These are phyloP conservation scores for Ilex aquifolium DNA, from an alignment of 257 asterid species.

Conservation along the genomic window DNA sequence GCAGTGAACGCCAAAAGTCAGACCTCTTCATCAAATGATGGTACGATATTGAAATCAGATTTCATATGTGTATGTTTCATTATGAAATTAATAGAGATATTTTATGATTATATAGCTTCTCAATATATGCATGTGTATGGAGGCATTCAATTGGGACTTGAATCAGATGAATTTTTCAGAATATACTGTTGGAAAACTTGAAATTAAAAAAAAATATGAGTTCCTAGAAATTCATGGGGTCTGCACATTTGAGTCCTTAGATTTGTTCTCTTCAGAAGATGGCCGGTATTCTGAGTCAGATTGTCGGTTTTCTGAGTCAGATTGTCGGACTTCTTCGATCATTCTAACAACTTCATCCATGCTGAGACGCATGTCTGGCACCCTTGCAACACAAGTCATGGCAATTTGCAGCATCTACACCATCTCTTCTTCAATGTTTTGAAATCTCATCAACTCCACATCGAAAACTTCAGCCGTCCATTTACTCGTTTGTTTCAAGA, in stretches of 20 bases:
- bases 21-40: too few relatives aligned
- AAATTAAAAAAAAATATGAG: slow-evolving; percentile 2
- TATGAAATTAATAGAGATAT: too few relatives aligned
- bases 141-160: too few relatives aligned
- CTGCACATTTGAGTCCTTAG: slow-evolving; percentile 63
- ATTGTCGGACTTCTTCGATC: slow-evolving; percentile 75
- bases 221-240: slow-evolving; percentile 29
- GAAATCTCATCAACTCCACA: slow-evolving; percentile 67
- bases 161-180: too few relatives aligned
- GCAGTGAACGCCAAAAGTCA: too few relatives aligned
- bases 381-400: slow-evolving; percentile 81
- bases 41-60: too few relatives aligned
- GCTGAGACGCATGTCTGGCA: slow-evolving; percentile 68
- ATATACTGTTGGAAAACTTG: too few relatives aligned
- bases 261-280: slow-evolving; percentile 62
- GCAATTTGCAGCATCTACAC: slow-evolving; percentile 94
- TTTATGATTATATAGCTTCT: too few relatives aligned
- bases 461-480: slow-evolving; percentile 98
- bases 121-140: too few relatives aligned
- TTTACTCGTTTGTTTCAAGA: slow-evolving; percentile 3
- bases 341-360: slow-evolving; percentile 84
- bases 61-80: too few relatives aligned
- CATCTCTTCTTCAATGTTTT: slow-evolving; percentile 86
- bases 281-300: too few relatives aligned
- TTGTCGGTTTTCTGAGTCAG: slow-evolving; percentile 79